Percentiles rank a stretch among this genome's conserved stretches.
Conservation (phyloP, 768 basidiomycete genomes). For the Sarcodon sp. region DNA sequence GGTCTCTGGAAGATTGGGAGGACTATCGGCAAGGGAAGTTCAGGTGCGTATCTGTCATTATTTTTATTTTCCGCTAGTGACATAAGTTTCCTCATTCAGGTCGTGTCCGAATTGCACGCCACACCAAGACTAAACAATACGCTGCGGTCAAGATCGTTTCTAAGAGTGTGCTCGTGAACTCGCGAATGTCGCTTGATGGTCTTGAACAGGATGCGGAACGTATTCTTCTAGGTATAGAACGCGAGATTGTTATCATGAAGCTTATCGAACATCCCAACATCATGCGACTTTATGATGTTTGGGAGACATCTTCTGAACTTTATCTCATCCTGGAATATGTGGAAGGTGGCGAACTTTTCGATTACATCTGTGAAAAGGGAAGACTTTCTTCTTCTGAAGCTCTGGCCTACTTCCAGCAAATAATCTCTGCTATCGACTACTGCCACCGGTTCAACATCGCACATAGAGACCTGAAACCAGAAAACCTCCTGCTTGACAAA, state of each 20-base stretch:
- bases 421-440: conserved; percentile 84
- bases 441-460: conserved; percentile 92
- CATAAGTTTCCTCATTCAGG: conserved; percentile 37
- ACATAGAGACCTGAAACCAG: conserved; percentile 90
- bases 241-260: conserved; percentile 97
- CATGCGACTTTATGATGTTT: conserved; percentile 91
- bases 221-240: conserved; percentile 68
- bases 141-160: conserved; percentile 94
- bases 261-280: conserved; percentile 92
- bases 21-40: conserved; percentile 41
- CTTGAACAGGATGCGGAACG: conserved; percentile 68
- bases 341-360: conserved; percentile 90
- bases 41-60: conserved; percentile 22
- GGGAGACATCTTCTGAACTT: conserved; percentile 84
- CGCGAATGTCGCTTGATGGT: conserved; percentile 53
- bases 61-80: not conserved
- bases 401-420: conserved; percentile 82
- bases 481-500: conserved; percentile 80
- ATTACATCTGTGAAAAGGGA: conserved; percentile 76
- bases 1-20: conserved; percentile 43
- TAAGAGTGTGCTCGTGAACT: conserved; percentile 52
- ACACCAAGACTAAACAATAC: conserved; percentile 77
- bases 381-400: conserved; percentile 61
- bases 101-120: conserved; percentile 80
- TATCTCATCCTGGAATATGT: conserved; percentile 93